Evolutionary conservation across 345 rosid species (phyloP), one percentile per base, ranked within the genome.

Genomic region (Physaria fendleri): DNA sequence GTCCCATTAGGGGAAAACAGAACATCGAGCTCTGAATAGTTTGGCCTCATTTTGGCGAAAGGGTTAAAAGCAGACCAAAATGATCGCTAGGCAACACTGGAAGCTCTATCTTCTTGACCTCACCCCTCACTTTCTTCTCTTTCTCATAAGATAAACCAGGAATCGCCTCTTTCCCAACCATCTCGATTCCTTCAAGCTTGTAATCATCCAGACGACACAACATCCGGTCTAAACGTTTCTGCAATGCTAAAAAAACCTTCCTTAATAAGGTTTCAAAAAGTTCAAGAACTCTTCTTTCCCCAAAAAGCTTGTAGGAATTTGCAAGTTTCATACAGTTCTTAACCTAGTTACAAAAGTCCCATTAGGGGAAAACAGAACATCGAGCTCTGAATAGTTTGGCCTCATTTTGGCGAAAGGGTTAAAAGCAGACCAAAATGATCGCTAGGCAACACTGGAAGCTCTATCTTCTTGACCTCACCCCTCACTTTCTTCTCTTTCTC

Each of bases 51-150:
- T 71, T 71, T 1, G 74, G 74, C 30, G 3, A 72, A 68, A 93
- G 57, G 20, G 97, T 86, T 51, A 93, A 74, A 55, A 93, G 88
- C 79, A 93, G 69, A 34, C 97, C 99, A 46, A 83, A 93, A 64
- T 93, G 99, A 72, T 93, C 96, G 33, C 99, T 89, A 10, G 99
- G 97, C 73, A 89, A 68, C 69, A 93, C 97, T 2, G 99, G 99
- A 23, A 93, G 91, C 73, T 78, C 86, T 61, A 93, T 44, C 65
- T 21, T 40, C 72, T 81, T 78, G 13, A 71, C 50, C 64, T 81
- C 94, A 49, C 78, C 67, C 38, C 80, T 82, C 51, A 82, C 79
- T 57, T 69, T 87, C 85, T 89, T 93, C 82, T 93, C 94, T 76
- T 89, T 93, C 58, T 37, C 59, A 69, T 89, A 76, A 0, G 82